Evolutionary conservation across 257 asterid genomes (phyloP).

Genomic region (Knoxia roxburghii): DNA sequence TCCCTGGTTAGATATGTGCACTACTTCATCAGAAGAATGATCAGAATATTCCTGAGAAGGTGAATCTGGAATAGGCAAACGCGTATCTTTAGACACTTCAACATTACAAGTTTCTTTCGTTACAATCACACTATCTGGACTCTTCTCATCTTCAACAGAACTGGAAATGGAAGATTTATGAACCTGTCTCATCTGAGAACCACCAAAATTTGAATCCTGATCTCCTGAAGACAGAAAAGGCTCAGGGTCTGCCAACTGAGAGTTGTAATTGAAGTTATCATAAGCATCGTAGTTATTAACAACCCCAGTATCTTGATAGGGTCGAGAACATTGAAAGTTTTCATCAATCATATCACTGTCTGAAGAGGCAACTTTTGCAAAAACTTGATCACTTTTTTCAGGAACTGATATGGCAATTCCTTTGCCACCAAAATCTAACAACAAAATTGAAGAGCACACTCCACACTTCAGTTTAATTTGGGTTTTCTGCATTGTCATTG

Average conservation of each 20-base stretch:
- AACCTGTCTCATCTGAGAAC: conserved; percentile 38
- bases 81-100: conserved; percentile 21
- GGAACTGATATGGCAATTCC: conserved; percentile 47
- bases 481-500: conserved; percentile 35
- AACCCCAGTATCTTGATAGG: conserved; percentile 30
- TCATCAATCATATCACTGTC: conserved; percentile 48
- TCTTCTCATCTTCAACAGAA: conserved; percentile 40
- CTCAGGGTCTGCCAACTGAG: conserved; percentile 22
- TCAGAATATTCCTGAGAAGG: conserved; percentile 28
- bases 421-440: conserved; percentile 47
- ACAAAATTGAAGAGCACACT: conserved; percentile 69
- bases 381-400: conserved; percentile 40
- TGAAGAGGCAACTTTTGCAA: conserved; percentile 36
- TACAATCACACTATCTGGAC: conserved; percentile 34
- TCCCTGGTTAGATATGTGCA: conserved; percentile 34
- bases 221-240: conserved; percentile 29
- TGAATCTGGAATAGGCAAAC: conserved; percentile 26
- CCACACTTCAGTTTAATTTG: conserved; percentile 68
- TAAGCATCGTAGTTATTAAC: conserved; percentile 33
- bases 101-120: conserved; percentile 29
- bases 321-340: conserved; percentile 40
- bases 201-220: conserved; percentile 38
- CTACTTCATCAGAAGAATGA: conserved; percentile 32
- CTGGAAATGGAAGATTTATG: conserved; percentile 47
- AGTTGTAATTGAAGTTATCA: conserved; percentile 32